Evolutionary conservation across 2,329 filamentous ascomycete species (phyloP).

Genomic region (Setomelanomma holmii): DNA sequence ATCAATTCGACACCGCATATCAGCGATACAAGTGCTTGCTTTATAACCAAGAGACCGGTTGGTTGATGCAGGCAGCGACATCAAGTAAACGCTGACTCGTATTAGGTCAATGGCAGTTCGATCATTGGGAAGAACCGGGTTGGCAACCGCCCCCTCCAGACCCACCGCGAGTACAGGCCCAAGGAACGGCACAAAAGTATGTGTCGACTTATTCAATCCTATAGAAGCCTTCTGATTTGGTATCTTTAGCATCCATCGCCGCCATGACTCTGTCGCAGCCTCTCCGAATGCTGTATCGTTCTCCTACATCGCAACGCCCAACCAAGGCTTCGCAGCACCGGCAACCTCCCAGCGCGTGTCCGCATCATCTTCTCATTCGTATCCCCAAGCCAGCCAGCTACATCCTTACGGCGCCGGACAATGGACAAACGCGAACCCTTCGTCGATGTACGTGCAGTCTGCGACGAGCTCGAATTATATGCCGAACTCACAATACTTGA

Average conservation of each 20-base stretch:
- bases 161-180: not conserved
- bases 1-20: not conserved
- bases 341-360: too few species aligned
- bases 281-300: too few species aligned
- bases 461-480: too few species aligned
- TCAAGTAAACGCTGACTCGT: not conserved
- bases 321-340: too few species aligned
- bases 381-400: too few species aligned
- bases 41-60: not conserved
- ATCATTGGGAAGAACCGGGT: not conserved
- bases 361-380: too few species aligned
- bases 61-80: not conserved
- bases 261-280: too few species aligned
- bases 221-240: not conserved
- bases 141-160: not conserved
- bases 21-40: not conserved
- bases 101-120: not conserved
- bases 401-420: too few species aligned
- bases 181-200: not conserved
- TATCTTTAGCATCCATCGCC: too few species aligned
- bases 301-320: too few species aligned
- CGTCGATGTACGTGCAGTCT: too few species aligned
- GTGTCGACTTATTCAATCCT: not conserved
- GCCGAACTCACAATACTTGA: not conserved
- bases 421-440: not conserved